Conservation (phyloP, 2,329 filamentous ascomycete genomes). For the Trichoderma citrinoviride region DNA sequence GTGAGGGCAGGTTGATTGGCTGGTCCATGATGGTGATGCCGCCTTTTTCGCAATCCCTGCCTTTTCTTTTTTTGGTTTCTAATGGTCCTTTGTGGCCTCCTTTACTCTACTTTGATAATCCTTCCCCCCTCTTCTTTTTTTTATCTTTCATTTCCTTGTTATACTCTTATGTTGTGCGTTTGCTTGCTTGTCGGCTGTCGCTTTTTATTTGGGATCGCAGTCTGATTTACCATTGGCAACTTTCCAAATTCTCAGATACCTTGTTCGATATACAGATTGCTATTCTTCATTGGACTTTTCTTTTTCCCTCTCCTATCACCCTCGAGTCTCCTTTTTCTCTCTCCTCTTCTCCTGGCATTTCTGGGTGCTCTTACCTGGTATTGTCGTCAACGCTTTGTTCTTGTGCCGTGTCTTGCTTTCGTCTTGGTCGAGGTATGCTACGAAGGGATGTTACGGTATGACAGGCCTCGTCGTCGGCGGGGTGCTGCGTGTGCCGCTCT, state of each 20-base stretch:
- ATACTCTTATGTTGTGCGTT: no score
- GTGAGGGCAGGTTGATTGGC: conserved; percentile 45
- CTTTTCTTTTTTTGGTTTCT: conserved; percentile 41
- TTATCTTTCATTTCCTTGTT: conserved; percentile 18
- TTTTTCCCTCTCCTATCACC: conserved; percentile 7
- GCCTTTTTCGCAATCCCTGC: conserved; percentile 27
- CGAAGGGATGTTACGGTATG: not conserved
- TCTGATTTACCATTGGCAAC: conserved; percentile 26
- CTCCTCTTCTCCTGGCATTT: conserved; percentile 8
- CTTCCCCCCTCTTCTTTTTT: conserved; percentile 25
- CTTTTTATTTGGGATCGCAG: conserved; percentile 11
- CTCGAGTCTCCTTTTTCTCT: not conserved
- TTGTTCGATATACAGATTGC: conserved; percentile 56
- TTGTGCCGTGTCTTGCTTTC: not conserved
- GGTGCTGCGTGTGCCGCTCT: not conserved
- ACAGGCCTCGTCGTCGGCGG: not conserved
- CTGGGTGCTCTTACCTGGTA: conserved; percentile 4
- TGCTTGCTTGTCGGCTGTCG: conserved; percentile 21
- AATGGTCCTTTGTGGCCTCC: conserved; percentile 39
- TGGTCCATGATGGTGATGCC: conserved; percentile 48
- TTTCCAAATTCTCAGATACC: conserved; percentile 49
- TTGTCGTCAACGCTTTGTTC: not conserved
- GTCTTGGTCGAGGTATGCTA: conserved; percentile 12
- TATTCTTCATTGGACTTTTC: conserved; percentile 18
- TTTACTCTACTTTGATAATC: conserved; percentile 24